phyloP scores from a whole-genome alignment of 1,284 basidiomycete species.

The Trametes hirsuta region DNA sequence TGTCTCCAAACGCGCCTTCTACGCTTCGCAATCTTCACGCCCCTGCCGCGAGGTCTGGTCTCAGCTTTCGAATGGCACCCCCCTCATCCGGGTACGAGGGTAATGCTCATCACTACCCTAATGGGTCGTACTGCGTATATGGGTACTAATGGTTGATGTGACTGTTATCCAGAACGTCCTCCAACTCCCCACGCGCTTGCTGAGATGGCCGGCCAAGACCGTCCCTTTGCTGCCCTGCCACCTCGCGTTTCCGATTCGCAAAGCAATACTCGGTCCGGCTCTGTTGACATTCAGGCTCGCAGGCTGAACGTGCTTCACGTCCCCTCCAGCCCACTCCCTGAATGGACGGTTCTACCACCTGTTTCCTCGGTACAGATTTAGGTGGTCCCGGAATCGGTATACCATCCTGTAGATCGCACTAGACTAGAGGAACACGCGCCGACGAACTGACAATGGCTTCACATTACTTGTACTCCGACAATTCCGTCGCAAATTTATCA shows the following conservation, averaged over 20 bases:
- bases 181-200: not conserved
- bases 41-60: not conserved
- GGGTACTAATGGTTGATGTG: no score
- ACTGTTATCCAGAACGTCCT: not conserved
- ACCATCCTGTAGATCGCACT: not conserved
- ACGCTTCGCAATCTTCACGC: not conserved
- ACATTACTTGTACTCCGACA: not conserved
- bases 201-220: not conserved
- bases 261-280: not conserved
- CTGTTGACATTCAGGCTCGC: not conserved
- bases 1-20: not conserved
- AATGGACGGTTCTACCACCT: conserved; percentile 1
- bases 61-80: no score
- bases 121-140: no score
- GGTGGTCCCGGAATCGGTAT: not conserved
- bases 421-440: not conserved
- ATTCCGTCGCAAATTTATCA: no score
- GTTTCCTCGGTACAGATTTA: not conserved
- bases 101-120: no score
- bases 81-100: no score
- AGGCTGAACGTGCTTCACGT: not conserved
- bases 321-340: conserved; percentile 14
- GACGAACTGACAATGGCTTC: not conserved
- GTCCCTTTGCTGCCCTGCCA: not conserved
- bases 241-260: not conserved